A percentile compares a stretch with the other conserved stretches of the same genome.
Evolutionary conservation across 2,329 filamentous ascomycete genomes (phyloP).

Genomic region (Elsinoe fawcettii): DNA sequence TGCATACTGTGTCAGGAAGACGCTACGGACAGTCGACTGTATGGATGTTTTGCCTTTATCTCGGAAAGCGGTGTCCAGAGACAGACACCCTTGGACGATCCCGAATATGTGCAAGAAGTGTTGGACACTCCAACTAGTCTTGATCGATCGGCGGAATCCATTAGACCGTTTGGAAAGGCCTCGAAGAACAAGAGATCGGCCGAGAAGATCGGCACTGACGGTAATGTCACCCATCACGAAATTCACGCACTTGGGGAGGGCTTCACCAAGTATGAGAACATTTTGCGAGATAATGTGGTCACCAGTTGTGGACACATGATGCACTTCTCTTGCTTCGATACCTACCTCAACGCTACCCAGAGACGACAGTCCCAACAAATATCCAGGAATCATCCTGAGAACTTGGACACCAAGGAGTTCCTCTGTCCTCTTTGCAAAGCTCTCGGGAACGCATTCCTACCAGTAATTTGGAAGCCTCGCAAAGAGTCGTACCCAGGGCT

Average conservation of each 20-base stretch:
- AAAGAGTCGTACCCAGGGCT: slow-evolving; percentile 73
- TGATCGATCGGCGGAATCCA: slow-evolving; percentile 72
- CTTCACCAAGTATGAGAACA: slow-evolving; percentile 48
- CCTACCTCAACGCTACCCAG: slow-evolving; percentile 76
- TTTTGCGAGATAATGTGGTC: slow-evolving; percentile 61
- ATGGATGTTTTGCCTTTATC: slow-evolving; percentile 87
- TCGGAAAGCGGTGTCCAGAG: slow-evolving; percentile 79
- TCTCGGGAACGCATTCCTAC: slow-evolving; percentile 86
- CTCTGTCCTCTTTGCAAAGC: slow-evolving; percentile 96
- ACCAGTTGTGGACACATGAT: slow-evolving; percentile 96
- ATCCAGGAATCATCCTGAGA: slow-evolving; percentile 85
- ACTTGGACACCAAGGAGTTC: slow-evolving; percentile 72
- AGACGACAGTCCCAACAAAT: slow-evolving; percentile 87
- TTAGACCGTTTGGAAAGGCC: slow-evolving; percentile 85
- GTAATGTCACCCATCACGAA: slow-evolving; percentile 63
- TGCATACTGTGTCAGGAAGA: slow-evolving; percentile 97
- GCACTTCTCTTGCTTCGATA: slow-evolving; percentile 93
- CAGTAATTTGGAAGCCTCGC: slow-evolving; percentile 89
- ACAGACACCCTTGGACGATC: slow-evolving; percentile 74
- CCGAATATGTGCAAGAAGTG: slow-evolving; percentile 77
- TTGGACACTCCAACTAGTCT: slow-evolving; percentile 69
- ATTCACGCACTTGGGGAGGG: slow-evolving; percentile 82
- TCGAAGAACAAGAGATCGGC: slow-evolving; percentile 75
- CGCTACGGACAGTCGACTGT: slow-evolving; percentile 78
- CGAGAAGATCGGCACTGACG: slow-evolving; percentile 65